phyloP scores from a whole-genome alignment of 2,329 filamentous ascomycete genomes.

The Ascochyta fabae region DNA sequence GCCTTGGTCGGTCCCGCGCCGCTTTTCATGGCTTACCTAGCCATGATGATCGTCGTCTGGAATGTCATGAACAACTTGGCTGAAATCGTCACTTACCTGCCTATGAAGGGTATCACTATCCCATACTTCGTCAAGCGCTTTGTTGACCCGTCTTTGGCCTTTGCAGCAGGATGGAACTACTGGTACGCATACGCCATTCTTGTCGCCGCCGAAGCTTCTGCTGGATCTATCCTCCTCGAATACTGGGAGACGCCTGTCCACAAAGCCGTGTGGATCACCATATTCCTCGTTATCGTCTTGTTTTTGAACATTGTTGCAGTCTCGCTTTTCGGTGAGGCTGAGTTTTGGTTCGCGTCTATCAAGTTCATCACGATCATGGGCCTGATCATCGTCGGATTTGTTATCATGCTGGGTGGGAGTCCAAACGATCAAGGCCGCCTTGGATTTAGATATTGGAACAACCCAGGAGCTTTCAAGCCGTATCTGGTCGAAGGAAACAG shows the following conservation, averaged over 20 bases:
- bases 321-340: slow-evolving; percentile 54
- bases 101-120: slow-evolving; percentile 48
- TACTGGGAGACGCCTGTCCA: slow-evolving; percentile 45
- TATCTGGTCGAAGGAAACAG: slow-evolving; percentile 61
- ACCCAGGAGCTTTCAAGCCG: slow-evolving; percentile 63
- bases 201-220: slow-evolving; percentile 45
- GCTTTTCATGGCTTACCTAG: slow-evolving; percentile 47
- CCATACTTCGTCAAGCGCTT: slow-evolving; percentile 51
- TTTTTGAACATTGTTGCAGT: slow-evolving; percentile 47
- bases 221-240: slow-evolving; percentile 42
- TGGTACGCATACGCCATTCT: slow-evolving; percentile 47
- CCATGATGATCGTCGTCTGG: slow-evolving; percentile 49
- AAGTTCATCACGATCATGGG: slow-evolving; percentile 53
- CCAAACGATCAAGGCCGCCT: slow-evolving; percentile 43
- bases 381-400: slow-evolving; percentile 44
- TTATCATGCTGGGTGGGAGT: slow-evolving; percentile 46
- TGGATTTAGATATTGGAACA: slow-evolving; percentile 73
- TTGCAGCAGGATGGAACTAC: slow-evolving; percentile 42
- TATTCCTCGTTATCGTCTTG: slow-evolving; percentile 44
- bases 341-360: slow-evolving; percentile 60
- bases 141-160: slow-evolving; percentile 55
- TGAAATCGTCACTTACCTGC: slow-evolving; percentile 51
- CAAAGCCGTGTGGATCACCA: slow-evolving; percentile 46
- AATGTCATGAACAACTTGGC: slow-evolving; percentile 52
- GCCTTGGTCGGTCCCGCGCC: slow-evolving; percentile 43